Evolutionary conservation across 1,284 basidiomycete genomes (phyloP).

Genomic region (Earliella scabrosa): DNA sequence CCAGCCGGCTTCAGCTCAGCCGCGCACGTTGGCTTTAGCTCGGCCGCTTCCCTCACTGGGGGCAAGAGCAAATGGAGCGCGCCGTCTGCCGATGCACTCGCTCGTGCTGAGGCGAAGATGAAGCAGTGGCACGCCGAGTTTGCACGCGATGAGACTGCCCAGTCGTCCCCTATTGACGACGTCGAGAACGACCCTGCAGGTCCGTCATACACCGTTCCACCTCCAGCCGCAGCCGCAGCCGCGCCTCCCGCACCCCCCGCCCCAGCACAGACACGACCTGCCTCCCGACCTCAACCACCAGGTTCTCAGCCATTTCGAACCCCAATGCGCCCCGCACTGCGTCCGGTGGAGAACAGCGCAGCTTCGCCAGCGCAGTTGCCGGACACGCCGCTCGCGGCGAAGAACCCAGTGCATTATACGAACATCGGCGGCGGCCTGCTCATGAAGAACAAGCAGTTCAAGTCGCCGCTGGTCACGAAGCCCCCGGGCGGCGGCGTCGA

Average conservation of each 20-base stretch:
- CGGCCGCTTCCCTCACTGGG: constrained; percentile 7
- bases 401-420: constrained; percentile 18
- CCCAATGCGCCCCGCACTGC: constrained; percentile 44
- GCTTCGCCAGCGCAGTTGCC: constrained; percentile 23
- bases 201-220: not conserved
- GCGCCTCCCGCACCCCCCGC: no score
- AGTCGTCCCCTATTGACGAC: not conserved
- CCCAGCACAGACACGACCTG: not conserved
- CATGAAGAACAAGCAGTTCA: constrained; percentile 52
- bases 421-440: constrained; percentile 21
- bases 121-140: constrained; percentile 57
- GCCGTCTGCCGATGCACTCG: constrained; percentile 63
- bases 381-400: constrained; percentile 28
- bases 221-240: not conserved
- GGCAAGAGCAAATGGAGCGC: constrained; percentile 36
- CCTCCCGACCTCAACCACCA: constrained; percentile 9
- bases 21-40: constrained; percentile 13
- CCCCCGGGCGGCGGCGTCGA: no score
- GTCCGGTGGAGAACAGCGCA: constrained; percentile 43
- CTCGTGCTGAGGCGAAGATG: constrained; percentile 58
- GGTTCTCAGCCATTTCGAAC: constrained; percentile 22
- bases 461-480: constrained; percentile 50
- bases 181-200: constrained; percentile 10
- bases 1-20: not conserved
- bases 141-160: constrained; percentile 27